Percentiles rank a stretch among this genome's conserved stretches.
Conservation (phyloP, 1,284 basidiomycete genomes). For the Inonotus hispidus region DNA sequence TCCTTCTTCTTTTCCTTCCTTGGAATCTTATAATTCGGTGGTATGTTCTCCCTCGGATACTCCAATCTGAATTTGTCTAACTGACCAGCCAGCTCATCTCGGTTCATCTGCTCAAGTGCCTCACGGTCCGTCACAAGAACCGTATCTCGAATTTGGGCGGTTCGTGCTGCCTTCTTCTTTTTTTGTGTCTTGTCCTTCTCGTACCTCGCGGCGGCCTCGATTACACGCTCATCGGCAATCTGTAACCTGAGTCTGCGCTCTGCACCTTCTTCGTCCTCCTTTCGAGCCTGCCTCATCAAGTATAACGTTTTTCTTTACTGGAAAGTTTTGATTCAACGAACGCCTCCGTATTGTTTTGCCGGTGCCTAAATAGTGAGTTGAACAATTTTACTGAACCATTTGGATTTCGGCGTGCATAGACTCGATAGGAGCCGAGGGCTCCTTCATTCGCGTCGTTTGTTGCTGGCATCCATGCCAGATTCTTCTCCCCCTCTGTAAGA, state of each 20-base stretch:
- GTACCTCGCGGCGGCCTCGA: neutral
- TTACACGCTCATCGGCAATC: neutral
- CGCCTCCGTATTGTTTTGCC: neutral
- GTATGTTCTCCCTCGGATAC: too few species aligned
- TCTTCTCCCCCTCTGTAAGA: neutral
- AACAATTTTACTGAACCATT: neutral
- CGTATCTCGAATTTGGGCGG: neutral
- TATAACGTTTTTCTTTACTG: neutral
- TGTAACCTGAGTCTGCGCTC: neutral
- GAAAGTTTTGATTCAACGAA: neutral
- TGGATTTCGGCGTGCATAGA: neutral
- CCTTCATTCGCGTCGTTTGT: slow-evolving; percentile 12
- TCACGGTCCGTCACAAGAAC: neutral
- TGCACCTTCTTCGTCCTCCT: neutral
- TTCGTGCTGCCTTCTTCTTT: neutral
- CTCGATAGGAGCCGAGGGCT: neutral
- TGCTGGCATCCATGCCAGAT: neutral
- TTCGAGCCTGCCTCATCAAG: neutral
- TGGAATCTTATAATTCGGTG: too few species aligned
- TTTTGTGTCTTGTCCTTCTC: neutral
- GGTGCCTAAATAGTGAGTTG: neutral
- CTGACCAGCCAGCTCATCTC: neutral
- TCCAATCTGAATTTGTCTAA: too few species aligned
- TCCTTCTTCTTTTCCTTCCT: too few species aligned
- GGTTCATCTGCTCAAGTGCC: neutral